These are phyloP conservation scores for Calonectria ilicicola DNA, from an alignment of 2,329 filamentous ascomycete species.

Conservation along the genomic window DNA sequence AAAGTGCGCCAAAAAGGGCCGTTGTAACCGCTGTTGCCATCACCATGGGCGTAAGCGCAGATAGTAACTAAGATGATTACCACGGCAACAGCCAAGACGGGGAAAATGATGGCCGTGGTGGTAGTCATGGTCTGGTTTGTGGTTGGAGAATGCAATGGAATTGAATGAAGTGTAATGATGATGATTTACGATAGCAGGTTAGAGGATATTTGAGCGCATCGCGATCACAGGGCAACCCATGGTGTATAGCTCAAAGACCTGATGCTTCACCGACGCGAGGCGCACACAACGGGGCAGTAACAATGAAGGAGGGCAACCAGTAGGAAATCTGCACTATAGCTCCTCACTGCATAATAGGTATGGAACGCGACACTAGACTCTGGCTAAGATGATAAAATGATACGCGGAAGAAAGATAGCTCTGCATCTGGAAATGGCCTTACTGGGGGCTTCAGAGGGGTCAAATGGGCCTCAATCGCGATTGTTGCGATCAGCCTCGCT, in stretches of 20 bases:
- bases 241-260: neutral
- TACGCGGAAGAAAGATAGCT: neutral
- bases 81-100: neutral
- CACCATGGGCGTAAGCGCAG: neutral
- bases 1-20: neutral
- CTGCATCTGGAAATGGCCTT: neutral
- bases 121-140: neutral
- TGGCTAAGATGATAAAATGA: neutral
- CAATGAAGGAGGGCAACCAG: neutral
- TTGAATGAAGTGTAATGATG: neutral
- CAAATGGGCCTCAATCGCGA: neutral
- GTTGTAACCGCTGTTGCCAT: neutral
- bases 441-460: neutral
- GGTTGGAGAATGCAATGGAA: neutral
- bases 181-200: neutral
- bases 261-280: constrained; percentile 8
- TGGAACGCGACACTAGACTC: neutral
- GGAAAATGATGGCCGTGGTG: neutral
- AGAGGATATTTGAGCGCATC: constrained; percentile 3
- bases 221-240: neutral
- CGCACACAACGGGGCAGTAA: neutral
- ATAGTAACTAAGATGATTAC: neutral
- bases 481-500: neutral
- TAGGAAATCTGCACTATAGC: neutral
- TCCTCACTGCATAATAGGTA: neutral